Evolutionary conservation across 805 yeast species (phyloP), one percentile per base, ranked within the genome.

Genomic region (Ascoidea rubescens): DNA sequence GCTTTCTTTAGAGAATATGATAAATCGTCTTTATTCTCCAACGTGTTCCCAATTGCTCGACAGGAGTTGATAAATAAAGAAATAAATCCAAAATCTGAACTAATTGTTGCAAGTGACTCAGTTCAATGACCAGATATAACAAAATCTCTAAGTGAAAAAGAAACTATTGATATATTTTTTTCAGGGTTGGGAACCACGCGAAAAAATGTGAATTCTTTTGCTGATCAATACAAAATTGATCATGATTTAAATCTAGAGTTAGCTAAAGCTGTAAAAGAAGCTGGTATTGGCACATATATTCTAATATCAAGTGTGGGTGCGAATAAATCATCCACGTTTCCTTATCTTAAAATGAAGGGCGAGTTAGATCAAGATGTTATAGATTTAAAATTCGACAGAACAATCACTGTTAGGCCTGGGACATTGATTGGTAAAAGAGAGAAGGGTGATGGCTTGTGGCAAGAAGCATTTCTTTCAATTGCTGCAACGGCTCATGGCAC

Each of bases 391-490:
- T 89, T 87, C 64, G 82, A 80, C n/a, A 71, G 79, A 51, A 80
- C 89, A 1, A 75, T 87, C 50, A 83, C 89, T 55, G 64, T 89
- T 52, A 74, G 87, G 60, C 96, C 96, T 0, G 96, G 96, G 12
- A 63, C 71, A 0, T 67, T 88, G 45, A 59, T 86, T 5, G 96
- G 96, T 4, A 74, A 76, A 32, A 71, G 95, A 59, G 71, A 68
- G 16, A 33, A 55, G 5, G 54, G 65, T 1, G 74, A 71, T 51
- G 78, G 76, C 0, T 58, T 67, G 4, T 62, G 62, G 4, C 71
- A 68, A 52, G 60, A 55, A 12, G 2, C 67, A 1, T 62, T 62
- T 12, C 66, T 62, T 10, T 64, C 58, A 2, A 17, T 77, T 14
- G 72, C 71, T 48, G 48, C 55, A 2, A 52, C 56, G 48, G 28